Conservation (phyloP, 2,329 filamentous ascomycete species). For the Hymenoscyphus infarciens region DNA sequence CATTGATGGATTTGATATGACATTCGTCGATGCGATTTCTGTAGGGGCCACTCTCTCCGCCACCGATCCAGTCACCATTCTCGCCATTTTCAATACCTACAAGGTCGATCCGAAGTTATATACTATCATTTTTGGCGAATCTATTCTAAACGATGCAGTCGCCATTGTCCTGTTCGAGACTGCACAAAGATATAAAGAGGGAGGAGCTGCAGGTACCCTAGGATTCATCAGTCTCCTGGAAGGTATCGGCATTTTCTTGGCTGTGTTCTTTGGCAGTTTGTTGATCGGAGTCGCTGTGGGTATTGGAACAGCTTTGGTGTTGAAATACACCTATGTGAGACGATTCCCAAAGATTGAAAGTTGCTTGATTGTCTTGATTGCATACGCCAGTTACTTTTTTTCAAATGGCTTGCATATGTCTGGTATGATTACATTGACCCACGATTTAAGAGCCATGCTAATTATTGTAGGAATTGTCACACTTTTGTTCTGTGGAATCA, state of each 20-base stretch:
- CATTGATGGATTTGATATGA: conserved; percentile 79
- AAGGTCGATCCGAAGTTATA: conserved; percentile 99
- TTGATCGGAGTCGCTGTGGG: conserved; percentile 85
- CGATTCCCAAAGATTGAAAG: conserved; percentile 96
- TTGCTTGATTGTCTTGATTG: conserved; percentile 87
- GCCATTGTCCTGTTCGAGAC: conserved; percentile 99
- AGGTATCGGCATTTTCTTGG: conserved; percentile 88
- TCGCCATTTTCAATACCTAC: conserved; percentile 99
- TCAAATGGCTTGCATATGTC: conserved; percentile 95
- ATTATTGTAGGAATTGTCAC: conserved; percentile 68
- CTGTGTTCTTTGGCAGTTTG: conserved; percentile 93
- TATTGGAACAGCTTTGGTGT: conserved; percentile 76
- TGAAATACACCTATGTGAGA: conserved; percentile 93
- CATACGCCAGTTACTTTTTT: conserved; percentile 97
- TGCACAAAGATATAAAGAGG: conserved; percentile 84
- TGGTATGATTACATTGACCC: conserved; percentile 55
- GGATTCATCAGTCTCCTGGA: conserved; percentile 83
- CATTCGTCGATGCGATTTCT: conserved; percentile 92
- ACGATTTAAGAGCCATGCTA: background rate
- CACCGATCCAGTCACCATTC: conserved; percentile 94
- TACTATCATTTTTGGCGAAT: conserved; percentile 97
- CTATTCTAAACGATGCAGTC: conserved; percentile 95
- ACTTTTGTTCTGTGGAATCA: conserved; percentile 95
- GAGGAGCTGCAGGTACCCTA: conserved; percentile 63
- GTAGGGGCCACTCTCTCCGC: conserved; percentile 95